Evolutionary conservation across 2,329 filamentous ascomycete species (phyloP).

Genomic region (Plectosphaerella plurivora): DNA sequence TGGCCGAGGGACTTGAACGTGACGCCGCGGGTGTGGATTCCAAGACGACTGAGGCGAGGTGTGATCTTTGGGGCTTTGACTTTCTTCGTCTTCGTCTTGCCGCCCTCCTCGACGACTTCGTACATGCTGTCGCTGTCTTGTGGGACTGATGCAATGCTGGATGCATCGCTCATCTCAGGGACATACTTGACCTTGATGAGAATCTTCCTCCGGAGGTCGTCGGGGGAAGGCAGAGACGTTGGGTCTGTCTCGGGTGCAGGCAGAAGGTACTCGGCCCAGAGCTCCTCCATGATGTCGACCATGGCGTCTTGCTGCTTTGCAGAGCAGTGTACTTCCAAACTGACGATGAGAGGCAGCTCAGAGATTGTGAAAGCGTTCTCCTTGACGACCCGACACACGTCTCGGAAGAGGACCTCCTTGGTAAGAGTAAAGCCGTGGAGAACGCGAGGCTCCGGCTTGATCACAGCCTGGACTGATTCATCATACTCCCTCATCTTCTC

Average conservation of each 20-base stretch:
- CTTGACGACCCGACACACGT: slow-evolving; percentile 75
- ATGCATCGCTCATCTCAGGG: background rate
- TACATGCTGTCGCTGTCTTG: slow-evolving; percentile 3
- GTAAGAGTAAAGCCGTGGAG: slow-evolving; percentile 88
- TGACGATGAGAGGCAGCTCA: slow-evolving; percentile 82
- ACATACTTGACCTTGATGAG: slow-evolving; percentile 74
- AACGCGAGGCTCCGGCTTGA: slow-evolving; percentile 62
- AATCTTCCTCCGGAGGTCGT: slow-evolving; percentile 70
- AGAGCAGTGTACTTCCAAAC: slow-evolving; percentile 82
- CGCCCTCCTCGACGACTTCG: slow-evolving; percentile 1
- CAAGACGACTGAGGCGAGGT: slow-evolving; percentile 61
- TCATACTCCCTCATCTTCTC: background rate
- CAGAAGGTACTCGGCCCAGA: slow-evolving; percentile 70
- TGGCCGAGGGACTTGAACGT: slow-evolving; percentile 70
- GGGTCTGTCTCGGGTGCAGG: slow-evolving; percentile 43
- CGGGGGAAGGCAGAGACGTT: slow-evolving; percentile 59
- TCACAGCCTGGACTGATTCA: background rate
- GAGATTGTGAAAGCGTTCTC: slow-evolving; percentile 71
- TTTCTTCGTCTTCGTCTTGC: slow-evolving; percentile 3
- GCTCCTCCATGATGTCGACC: slow-evolving; percentile 85
- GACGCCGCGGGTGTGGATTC: slow-evolving; percentile 81
- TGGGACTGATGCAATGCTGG: background rate
- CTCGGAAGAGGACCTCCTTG: slow-evolving; percentile 78
- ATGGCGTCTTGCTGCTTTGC: slow-evolving; percentile 79
- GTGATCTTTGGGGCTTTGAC: slow-evolving; percentile 1